Conservation (phyloP, 352 stramenopile species). For the Globisporangium paddicum region DNA sequence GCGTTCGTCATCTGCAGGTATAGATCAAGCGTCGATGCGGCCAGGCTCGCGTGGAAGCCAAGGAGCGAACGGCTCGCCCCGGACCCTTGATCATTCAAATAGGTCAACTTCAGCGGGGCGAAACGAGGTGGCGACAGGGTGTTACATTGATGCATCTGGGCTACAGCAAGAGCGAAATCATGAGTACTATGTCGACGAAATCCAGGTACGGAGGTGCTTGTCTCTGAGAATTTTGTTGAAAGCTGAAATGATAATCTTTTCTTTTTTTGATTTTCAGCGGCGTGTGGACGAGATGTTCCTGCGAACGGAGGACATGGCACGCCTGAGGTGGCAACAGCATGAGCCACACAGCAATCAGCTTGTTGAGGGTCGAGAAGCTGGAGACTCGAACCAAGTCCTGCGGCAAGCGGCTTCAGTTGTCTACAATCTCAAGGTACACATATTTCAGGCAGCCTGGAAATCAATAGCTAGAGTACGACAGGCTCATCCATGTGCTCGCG, state of each 20-base stretch:
- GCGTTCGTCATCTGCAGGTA: not conserved
- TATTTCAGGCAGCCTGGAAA: not conserved
- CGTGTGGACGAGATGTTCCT: constrained; percentile 44
- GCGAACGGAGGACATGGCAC: constrained; percentile 25
- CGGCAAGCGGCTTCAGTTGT: constrained; percentile 38
- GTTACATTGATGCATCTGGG: not conserved
- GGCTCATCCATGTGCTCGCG: not conserved
- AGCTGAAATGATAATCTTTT: not conserved
- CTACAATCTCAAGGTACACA: constrained; percentile 41
- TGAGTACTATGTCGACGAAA: constrained; percentile 37
- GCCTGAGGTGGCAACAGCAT: constrained; percentile 16
- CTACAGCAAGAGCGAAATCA: not conserved
- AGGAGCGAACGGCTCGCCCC: not conserved
- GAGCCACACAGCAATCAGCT: constrained; percentile 23
- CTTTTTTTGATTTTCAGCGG: constrained; percentile 21
- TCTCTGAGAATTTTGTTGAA: not conserved
- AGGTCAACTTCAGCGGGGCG: not conserved
- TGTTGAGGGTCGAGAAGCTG: constrained; percentile 7
- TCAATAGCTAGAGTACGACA: too few species aligned
- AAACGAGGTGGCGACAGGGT: not conserved
- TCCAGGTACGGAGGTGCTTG: constrained; percentile 24
- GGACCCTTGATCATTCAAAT: not conserved
- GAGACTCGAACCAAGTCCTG: constrained; percentile 22
- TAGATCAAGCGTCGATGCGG: not conserved
- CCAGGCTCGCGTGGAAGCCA: not conserved